These are phyloP conservation scores for Camellia japonica DNA, from an alignment of 148 eudicot species.

Conservation along the genomic window DNA sequence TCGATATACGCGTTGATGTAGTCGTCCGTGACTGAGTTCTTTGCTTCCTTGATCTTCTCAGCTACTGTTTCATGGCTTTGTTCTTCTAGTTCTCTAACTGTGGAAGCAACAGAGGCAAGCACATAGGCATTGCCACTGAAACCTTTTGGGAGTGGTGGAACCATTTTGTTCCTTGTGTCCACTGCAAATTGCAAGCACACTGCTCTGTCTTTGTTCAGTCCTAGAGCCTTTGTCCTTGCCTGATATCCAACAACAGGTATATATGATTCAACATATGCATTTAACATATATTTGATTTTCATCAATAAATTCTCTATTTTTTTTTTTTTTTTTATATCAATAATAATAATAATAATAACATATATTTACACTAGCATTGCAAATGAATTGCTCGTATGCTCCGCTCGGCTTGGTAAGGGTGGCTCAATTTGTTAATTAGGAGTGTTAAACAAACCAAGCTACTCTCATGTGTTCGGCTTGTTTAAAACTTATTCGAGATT, in stretches of 20 bases:
- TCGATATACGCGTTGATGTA: background rate
- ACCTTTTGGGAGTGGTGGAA: constrained; percentile 7
- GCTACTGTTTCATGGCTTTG: background rate
- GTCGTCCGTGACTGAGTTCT: background rate
- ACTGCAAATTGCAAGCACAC: constrained; percentile 15
- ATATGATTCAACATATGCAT: background rate
- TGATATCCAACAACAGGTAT: background rate
- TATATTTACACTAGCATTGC: too few relatives aligned
- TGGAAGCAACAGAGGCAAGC: background rate
- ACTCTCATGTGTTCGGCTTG: too few relatives aligned
- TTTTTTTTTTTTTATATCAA: too few relatives aligned
- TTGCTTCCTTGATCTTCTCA: constrained; percentile 11
- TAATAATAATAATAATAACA: too few relatives aligned
- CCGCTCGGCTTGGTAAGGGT: too few relatives aligned
- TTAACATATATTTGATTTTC: too few relatives aligned
- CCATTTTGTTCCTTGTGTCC: constrained; percentile 9
- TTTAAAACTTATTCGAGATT: too few relatives aligned
- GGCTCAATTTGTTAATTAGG: too few relatives aligned
- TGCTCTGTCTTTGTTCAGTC: background rate
- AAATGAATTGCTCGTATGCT: too few relatives aligned
- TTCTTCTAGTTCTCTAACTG: constrained; percentile 5
- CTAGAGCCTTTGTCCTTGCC: constrained; percentile 11
- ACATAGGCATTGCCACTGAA: constrained; percentile 10
- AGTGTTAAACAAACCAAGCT: too few relatives aligned
- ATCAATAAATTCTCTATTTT: too few relatives aligned